phyloP scores from a whole-genome alignment of 495 filamentous ascomycete genomes.

The Staphylotrichum tortipilum region DNA sequence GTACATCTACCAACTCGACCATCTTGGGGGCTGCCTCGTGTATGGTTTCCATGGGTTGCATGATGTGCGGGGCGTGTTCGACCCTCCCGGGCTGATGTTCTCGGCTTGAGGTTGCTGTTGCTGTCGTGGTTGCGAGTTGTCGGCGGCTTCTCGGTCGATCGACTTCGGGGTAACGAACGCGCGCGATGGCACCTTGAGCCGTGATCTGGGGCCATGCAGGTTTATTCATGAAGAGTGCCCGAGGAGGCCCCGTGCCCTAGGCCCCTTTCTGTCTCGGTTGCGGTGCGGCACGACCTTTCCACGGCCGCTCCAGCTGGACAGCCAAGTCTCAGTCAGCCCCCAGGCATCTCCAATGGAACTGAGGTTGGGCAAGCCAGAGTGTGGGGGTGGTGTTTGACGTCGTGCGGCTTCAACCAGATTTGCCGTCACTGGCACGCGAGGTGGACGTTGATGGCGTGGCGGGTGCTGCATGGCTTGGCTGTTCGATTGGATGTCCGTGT shows the following conservation, averaged over 20 bases:
- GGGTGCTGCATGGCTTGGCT: constrained; percentile 3
- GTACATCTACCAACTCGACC: neutral
- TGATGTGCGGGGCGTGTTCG: no score
- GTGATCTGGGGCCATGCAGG: neutral
- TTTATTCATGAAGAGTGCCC: neutral
- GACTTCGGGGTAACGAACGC: neutral
- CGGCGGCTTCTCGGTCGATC: neutral
- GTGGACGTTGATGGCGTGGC: neutral
- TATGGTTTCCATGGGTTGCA: constrained; percentile 13
- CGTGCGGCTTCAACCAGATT: neutral
- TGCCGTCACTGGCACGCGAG: no score
- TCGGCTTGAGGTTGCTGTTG: neutral
- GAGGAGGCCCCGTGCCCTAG: neutral
- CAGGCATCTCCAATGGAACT: neutral
- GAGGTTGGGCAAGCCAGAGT: neutral
- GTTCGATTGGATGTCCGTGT: constrained; percentile 1
- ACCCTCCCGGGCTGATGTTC: neutral
- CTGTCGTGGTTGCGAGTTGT: neutral
- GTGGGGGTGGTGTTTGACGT: neutral
- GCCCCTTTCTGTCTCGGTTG: neutral
- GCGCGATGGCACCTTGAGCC: neutral
- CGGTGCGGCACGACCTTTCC: neutral
- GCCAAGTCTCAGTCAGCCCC: neutral
- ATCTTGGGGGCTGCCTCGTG: constrained; percentile 5
- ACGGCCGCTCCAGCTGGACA: neutral